These are phyloP conservation scores for Chytriomyces confervae DNA, from an alignment of 192 early-diverging fungal genomes.

Conservation along the genomic window DNA sequence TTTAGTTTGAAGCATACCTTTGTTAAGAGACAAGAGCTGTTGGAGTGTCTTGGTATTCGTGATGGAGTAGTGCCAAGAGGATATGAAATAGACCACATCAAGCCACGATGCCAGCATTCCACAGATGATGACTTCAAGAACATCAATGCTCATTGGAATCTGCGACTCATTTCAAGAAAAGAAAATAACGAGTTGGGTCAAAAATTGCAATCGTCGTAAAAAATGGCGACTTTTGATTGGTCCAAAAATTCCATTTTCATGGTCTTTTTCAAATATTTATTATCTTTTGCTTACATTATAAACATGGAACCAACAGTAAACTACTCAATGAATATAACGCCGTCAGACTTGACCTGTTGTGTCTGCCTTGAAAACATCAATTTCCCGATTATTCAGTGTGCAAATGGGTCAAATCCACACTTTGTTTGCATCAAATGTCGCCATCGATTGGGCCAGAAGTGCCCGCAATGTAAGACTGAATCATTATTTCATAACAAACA, in stretches of 20 bases:
- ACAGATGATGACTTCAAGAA: slow-evolving; percentile 17
- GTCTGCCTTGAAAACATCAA: not conserved
- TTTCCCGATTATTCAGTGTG: not conserved
- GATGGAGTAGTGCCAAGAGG: slow-evolving; percentile 4
- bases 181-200: slow-evolving; percentile 7
- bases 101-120: not conserved
- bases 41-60: slow-evolving; percentile 6
- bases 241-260: not conserved
- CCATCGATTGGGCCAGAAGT: not conserved
- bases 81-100: slow-evolving; percentile 21
- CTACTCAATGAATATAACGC: not conserved
- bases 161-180: not conserved
- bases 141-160: slow-evolving; percentile 6
- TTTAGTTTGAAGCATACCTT: slow-evolving; percentile 1
- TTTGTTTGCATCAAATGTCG: not conserved
- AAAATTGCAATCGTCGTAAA: slow-evolving; percentile 4
- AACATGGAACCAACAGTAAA: not conserved
- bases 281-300: not conserved
- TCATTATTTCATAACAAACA: not conserved
- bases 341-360: not conserved
- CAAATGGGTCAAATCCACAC: not conserved
- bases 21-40: not conserved
- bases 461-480: not conserved
- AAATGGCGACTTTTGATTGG: not conserved
- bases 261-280: not conserved